Evolutionary conservation across 2,329 filamentous ascomycete genomes (phyloP).

Genomic region (Fusarium sp.): DNA sequence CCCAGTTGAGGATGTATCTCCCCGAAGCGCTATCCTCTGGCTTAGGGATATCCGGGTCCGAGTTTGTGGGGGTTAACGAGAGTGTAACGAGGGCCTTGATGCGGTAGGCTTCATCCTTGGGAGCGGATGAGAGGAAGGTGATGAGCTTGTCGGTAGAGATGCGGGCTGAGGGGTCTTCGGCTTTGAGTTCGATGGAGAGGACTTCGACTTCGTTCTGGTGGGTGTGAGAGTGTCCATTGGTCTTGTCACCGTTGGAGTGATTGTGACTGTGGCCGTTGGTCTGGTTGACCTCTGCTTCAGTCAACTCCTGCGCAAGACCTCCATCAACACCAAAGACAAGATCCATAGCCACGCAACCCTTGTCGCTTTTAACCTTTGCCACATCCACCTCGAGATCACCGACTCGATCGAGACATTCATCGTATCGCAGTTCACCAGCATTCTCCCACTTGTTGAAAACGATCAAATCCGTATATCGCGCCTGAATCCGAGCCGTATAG

Average conservation of each 20-base stretch:
- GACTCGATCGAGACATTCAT: conserved; percentile 81
- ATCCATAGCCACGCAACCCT: conserved; percentile 81
- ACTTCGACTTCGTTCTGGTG: conserved; percentile 94
- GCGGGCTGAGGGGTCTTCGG: conserved; percentile 50
- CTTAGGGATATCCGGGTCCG: conserved; percentile 60
- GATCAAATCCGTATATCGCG: conserved; percentile 88
- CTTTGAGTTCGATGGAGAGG: conserved; percentile 79
- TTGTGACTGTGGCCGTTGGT: conserved; percentile 51
- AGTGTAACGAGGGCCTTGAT: conserved; percentile 81
- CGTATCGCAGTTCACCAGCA: conserved; percentile 78
- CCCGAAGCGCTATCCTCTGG: conserved; percentile 48
- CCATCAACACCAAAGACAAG: conserved; percentile 91
- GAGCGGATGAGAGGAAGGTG: conserved; percentile 76
- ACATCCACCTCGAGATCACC: conserved; percentile 84
- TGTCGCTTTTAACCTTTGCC: conserved; percentile 87
- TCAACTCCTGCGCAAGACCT: conserved; percentile 73
- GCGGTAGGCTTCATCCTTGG: conserved; percentile 94
- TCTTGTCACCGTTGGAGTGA: conserved; percentile 49
- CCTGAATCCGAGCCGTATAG: conserved; percentile 89
- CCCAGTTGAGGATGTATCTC: conserved; percentile 96
- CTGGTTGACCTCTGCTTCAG: conserved; percentile 52
- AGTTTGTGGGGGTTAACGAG: conserved; percentile 60
- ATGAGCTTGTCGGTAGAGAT: conserved; percentile 73
- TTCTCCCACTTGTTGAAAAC: conserved; percentile 94
- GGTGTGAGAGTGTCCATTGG: conserved; percentile 58